A percentile compares a stretch with the other conserved stretches of the same genome.
Evolutionary conservation across 2,329 filamentous ascomycete species (phyloP).

Genomic region (Exophiala sp.): DNA sequence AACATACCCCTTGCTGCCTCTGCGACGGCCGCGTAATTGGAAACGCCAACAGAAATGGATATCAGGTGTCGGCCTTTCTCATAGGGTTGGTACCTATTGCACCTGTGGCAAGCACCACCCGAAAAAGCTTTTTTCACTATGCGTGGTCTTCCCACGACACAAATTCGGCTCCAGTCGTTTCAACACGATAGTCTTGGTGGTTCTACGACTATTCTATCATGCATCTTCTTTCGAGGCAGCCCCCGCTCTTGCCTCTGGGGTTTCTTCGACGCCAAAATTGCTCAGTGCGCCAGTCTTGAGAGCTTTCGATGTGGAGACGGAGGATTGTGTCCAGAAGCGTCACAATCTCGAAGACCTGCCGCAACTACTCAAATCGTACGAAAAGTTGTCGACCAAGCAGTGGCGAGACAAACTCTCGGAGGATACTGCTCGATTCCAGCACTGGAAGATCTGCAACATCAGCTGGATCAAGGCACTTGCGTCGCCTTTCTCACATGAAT

Average conservation of each 20-base stretch:
- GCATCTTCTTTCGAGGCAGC: constrained; percentile 16
- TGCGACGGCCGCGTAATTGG: constrained; percentile 3
- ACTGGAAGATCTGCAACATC: constrained; percentile 19
- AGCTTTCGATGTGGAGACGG: neutral
- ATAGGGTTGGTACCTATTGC: neutral
- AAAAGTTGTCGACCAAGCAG: constrained; percentile 12
- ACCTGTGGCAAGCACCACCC: constrained; percentile 14
- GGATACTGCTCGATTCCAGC: neutral
- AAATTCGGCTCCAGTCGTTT: constrained; percentile 22
- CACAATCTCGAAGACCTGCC: neutral
- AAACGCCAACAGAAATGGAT: constrained; percentile 8
- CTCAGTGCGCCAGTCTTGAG: neutral
- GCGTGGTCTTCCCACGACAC: constrained; percentile 17
- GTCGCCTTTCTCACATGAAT: constrained; percentile 27
- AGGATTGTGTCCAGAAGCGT: neutral
- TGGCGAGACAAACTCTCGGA: constrained; percentile 7
- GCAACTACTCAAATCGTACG: constrained; percentile 6
- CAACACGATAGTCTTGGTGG: constrained; percentile 18
- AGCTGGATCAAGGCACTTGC: constrained; percentile 27
- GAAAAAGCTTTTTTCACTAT: constrained; percentile 6
- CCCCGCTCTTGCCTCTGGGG: neutral
- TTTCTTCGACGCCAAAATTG: neutral
- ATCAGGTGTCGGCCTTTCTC: neutral
- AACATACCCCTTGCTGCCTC: constrained; percentile 1
- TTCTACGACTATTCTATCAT: constrained; percentile 24